Evolutionary conservation across 306 rosid genomes (phyloP).

Genomic region (Quercus agrifolia): DNA sequence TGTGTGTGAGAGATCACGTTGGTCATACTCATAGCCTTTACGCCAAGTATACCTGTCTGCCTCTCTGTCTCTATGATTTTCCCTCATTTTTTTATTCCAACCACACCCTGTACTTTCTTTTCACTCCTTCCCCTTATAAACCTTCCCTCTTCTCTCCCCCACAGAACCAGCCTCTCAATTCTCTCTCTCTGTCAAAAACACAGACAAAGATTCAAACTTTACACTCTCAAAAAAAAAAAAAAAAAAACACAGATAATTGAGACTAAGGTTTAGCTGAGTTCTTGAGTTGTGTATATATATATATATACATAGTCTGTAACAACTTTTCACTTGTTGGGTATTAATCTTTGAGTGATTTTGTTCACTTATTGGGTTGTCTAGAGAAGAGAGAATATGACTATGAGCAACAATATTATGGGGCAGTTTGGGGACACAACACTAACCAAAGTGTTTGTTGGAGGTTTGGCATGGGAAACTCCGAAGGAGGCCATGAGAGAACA

Average conservation of each 20-base stretch:
- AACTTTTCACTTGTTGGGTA: too few relatives aligned
- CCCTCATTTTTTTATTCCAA: conserved; percentile 17
- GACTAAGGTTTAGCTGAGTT: neutral
- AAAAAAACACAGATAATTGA: neutral
- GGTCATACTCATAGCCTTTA: conserved; percentile 28
- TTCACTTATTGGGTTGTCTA: neutral
- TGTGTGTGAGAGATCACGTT: conserved; percentile 47
- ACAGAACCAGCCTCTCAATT: neutral
- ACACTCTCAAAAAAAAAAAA: neutral
- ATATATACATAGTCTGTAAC: neutral
- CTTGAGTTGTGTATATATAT: neutral
- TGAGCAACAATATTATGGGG: conserved; percentile 32
- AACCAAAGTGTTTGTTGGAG: conserved; percentile 85
- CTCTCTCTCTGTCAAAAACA: neutral
- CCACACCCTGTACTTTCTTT: conserved; percentile 11
- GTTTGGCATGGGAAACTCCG: conserved; percentile 91
- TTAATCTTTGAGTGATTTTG: too few relatives aligned
- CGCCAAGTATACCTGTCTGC: conserved; percentile 55
- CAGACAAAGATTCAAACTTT: neutral
- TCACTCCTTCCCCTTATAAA: conserved; percentile 18
- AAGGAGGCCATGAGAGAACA: conserved; percentile 64
- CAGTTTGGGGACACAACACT: conserved; percentile 75
- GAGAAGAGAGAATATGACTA: conserved; percentile 21
- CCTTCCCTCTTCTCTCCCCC: conserved; percentile 11
- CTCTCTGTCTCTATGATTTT: conserved; percentile 40